Evolutionary conservation across 164 flowering plant genomes (phyloP), one percentile per base, ranked within the genome.

Genomic region (Magnolia sinica): DNA sequence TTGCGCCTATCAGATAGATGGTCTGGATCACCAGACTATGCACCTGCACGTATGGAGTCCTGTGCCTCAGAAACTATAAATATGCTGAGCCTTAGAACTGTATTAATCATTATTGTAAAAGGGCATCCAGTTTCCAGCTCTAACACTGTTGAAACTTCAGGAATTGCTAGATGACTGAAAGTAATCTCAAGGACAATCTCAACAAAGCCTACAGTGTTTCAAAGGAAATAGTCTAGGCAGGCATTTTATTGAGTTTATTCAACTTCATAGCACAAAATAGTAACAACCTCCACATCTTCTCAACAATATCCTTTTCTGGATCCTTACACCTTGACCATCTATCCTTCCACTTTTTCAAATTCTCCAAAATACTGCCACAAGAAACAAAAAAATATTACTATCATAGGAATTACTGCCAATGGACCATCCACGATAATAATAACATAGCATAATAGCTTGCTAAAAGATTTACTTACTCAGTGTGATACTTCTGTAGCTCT

Each of bases 401-500:
- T 8, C 59, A 8, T 22, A 73, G 49, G n/a, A 68, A 67, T 37
- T 49, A 76, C 50, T 64, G 51, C 55, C 66, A 61, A 23, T 37
- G 29, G 37, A 29, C 19, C 50, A 64, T 59, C 59, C 29, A 29
- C 4, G 8, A 19, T 9, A 58, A 2, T 16, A 45, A 50, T 2
- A 19, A 20, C 16, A 64, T 64, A 3, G 18, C 61, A 55, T 11
- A 55, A 55, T 9, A 3, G 13, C 13, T 55, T 55, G n/a, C 73
- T 76, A 6, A 72, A 29, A 61, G 6, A 61, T 51, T 27, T 58
- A 77, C 92, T 79, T 91, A 95, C 98, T 85, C 86, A 69, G 85
- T 74, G 76, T 95, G 98, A 81, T 95, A 92, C 31, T 86, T 86
- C 72, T 87, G 90, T 71, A 93, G 77, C 79, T 89, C 88, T 7